A percentile compares a stretch with the other conserved stretches of the same genome.
Evolutionary conservation across 768 basidiomycete genomes (phyloP).

Genomic region (Cystofilobasidium bisporidii): DNA sequence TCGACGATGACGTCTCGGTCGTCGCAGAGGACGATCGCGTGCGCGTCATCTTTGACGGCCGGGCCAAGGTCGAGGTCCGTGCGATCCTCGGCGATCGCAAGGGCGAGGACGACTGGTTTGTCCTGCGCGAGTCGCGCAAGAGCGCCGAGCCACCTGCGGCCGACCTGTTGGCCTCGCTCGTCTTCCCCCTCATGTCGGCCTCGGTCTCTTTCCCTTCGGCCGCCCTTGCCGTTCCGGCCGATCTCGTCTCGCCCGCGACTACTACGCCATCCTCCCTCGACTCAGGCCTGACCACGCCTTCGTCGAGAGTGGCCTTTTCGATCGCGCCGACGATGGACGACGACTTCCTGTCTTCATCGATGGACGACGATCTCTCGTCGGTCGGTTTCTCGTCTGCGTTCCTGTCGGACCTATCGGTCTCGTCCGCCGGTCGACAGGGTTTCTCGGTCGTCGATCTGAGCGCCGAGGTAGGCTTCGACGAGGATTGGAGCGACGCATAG

Average conservation of each 20-base stretch:
- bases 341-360: not conserved
- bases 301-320: not conserved
- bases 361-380: not conserved
- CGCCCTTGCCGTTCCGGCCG: too few relatives aligned
- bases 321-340: not conserved
- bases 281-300: not conserved
- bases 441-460: not conserved
- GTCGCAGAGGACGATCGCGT: not conserved
- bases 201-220: not conserved
- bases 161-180: not conserved
- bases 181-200: constrained; percentile 2
- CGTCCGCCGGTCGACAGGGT: not conserved
- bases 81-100: not conserved
- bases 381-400: constrained; percentile 8
- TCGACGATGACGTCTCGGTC: not conserved
- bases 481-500: not conserved
- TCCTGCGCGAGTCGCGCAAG: not conserved
- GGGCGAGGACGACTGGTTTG: constrained; percentile 1
- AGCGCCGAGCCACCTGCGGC: too few relatives aligned
- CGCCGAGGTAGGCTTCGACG: not conserved
- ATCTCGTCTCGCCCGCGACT: not conserved
- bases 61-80: not conserved
- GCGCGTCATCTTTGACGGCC: not conserved
- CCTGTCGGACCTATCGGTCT: constrained; percentile 4
- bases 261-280: not conserved